A percentile compares a stretch with the other conserved stretches of the same genome.
phyloP scores from a whole-genome alignment of 495 filamentous ascomycete genomes.

The Aspergillus panamensis region DNA sequence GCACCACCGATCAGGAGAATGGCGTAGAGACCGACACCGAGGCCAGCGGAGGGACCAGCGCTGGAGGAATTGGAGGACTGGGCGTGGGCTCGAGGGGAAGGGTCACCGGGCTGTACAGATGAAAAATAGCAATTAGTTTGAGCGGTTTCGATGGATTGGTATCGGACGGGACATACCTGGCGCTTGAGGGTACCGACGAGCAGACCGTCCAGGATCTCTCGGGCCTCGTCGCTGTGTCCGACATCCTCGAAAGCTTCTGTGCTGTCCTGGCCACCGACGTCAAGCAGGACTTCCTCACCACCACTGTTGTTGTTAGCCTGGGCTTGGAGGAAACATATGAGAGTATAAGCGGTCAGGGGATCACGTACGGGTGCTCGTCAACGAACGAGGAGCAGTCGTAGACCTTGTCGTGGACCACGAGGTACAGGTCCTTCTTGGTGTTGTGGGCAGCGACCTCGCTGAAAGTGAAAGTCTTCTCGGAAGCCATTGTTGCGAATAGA shows the following conservation, averaged over 20 bases:
- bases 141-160: conserved; percentile 7
- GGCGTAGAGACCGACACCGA: conserved; percentile 81
- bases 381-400: conserved; percentile 87
- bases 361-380: conserved; percentile 97
- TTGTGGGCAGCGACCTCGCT: conserved; percentile 81
- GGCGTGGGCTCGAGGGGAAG: conserved; percentile 63
- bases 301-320: conserved; percentile 55
- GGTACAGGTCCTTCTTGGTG: conserved; percentile 91
- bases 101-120: conserved; percentile 72
- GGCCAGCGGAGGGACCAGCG: conserved; percentile 43
- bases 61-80: conserved; percentile 47
- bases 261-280: conserved; percentile 93
- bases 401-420: conserved; percentile 94
- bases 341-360: not conserved
- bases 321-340: not conserved
- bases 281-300: conserved; percentile 96
- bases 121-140: conserved; percentile 2
- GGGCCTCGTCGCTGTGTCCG: conserved; percentile 97
- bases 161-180: conserved; percentile 55
- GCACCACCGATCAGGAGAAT: conserved; percentile 73
- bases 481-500: conserved; percentile 54
- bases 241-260: conserved; percentile 99
- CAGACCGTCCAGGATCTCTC: conserved; percentile 82
- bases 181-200: conserved; percentile 81
- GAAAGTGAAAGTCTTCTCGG: conserved; percentile 71